A percentile compares a stretch with the other conserved stretches of the same genome.
phyloP scores from a whole-genome alignment of 441 rosid genomes.

The Brassica balearica region DNA sequence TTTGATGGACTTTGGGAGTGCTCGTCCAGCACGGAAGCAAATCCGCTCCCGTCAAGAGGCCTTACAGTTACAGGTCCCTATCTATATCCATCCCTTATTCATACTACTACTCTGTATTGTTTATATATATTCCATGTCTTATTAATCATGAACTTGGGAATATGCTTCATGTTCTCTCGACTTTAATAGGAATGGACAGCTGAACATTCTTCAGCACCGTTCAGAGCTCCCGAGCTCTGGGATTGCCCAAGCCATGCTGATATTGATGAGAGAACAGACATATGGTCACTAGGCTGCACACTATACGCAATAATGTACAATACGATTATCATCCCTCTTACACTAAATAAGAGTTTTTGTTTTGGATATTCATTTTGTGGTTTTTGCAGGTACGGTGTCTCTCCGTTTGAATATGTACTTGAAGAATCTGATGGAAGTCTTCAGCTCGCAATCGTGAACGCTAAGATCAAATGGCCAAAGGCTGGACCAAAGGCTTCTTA shows the following conservation, averaged over 20 bases:
- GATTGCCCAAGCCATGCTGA: slow-evolving; percentile 96
- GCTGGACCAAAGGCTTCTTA: slow-evolving; percentile 80
- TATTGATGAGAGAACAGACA: slow-evolving; percentile 97
- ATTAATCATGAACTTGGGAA: slow-evolving; percentile 10
- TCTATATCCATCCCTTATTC: slow-evolving; percentile 13
- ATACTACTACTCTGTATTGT: background rate
- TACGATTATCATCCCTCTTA: slow-evolving; percentile 35
- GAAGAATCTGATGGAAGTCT: slow-evolving; percentile 99
- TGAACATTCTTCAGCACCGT: slow-evolving; percentile 95
- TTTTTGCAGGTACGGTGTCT: slow-evolving; percentile 75
- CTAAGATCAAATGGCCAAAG: slow-evolving; percentile 93
- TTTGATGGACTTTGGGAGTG: slow-evolving; percentile 99
- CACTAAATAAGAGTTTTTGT: background rate
- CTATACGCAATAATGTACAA: slow-evolving; percentile 91
- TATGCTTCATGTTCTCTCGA: background rate
- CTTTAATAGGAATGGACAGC: slow-evolving; percentile 89
- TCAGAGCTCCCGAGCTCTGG: slow-evolving; percentile 99
- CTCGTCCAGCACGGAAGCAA: slow-evolving; percentile 87
- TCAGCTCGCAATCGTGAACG: slow-evolving; percentile 87
- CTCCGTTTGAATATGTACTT: slow-evolving; percentile 97
- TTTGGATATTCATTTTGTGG: background rate
- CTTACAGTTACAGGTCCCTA: slow-evolving; percentile 80
- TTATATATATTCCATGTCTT: background rate
- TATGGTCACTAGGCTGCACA: slow-evolving; percentile 99
- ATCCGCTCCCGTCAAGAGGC: slow-evolving; percentile 95